phyloP scores from a whole-genome alignment of 176 grass and related monocot species.

The Pharus latifolius region DNA sequence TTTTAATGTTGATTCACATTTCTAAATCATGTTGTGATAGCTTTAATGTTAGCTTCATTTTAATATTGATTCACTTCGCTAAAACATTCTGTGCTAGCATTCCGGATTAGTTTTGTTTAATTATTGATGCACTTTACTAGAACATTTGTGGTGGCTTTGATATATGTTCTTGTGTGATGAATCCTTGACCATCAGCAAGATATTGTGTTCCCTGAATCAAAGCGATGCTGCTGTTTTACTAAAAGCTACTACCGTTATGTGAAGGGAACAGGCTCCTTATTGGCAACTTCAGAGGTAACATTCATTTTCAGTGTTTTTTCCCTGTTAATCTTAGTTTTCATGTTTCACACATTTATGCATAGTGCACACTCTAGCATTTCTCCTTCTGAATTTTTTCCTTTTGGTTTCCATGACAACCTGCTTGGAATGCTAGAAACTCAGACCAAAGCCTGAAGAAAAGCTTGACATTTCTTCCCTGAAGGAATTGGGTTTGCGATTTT shows the following conservation, averaged over 20 bases:
- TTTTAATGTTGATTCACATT: not conserved
- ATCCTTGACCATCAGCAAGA: constrained; percentile 57
- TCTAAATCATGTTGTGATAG: not conserved
- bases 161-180: not conserved
- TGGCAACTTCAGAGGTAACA: constrained; percentile 63
- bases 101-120: too few species aligned
- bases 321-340: not conserved
- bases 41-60: not conserved
- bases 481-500: constrained; percentile 63
- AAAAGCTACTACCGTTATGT: constrained; percentile 95
- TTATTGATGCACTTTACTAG: too few species aligned
- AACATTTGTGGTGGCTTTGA: too few species aligned
- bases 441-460: constrained; percentile 35
- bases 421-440: constrained; percentile 38
- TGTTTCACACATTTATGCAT: not conserved
- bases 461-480: constrained; percentile 51
- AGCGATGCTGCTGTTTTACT: constrained; percentile 88
- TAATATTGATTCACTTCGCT: too few species aligned
- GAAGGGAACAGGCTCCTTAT: constrained; percentile 85
- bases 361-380: not conserved
- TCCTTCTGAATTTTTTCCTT: constrained; percentile 7
- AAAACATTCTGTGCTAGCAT: too few species aligned
- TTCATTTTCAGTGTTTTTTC: constrained; percentile 2
- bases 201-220: constrained; percentile 80
- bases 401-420: not conserved